phyloP scores from a whole-genome alignment of 305 asterid genomes.

The Plantago lanceolata region DNA sequence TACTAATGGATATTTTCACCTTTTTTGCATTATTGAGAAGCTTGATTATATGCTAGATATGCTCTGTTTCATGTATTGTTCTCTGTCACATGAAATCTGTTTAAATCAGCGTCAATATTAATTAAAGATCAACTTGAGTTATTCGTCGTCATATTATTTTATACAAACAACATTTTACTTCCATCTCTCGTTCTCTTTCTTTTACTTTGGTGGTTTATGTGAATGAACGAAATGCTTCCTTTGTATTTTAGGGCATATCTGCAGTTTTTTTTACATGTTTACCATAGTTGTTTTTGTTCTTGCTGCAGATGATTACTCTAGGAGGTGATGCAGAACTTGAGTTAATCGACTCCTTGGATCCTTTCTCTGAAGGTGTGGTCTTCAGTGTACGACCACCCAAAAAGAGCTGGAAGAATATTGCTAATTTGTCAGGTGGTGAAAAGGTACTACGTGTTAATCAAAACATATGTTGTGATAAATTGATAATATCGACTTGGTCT shows the following conservation, averaged over 20 bases:
- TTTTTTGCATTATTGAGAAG: constrained; percentile 1
- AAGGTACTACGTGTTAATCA: constrained; percentile 43
- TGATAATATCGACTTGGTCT: neutral
- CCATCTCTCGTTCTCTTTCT: neutral
- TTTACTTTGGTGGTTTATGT: neutral
- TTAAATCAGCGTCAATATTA: constrained; percentile 2
- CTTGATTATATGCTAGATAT: constrained; percentile 9
- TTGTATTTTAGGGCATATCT: neutral
- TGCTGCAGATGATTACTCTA: constrained; percentile 84
- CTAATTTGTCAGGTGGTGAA: constrained; percentile 97
- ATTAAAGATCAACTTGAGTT: neutral
- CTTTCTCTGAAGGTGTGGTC: constrained; percentile 96
- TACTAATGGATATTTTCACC: constrained; percentile 3
- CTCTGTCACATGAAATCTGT: neutral
- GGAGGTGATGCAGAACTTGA: constrained; percentile 99
- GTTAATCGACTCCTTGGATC: constrained; percentile 93
- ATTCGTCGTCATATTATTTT: neutral
- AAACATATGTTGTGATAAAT: no score
- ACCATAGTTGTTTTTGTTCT: constrained; percentile 9
- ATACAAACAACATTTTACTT: neutral
- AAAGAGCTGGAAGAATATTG: constrained; percentile 98
- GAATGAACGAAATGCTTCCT: no score
- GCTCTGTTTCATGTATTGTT: neutral
- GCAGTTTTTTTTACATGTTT: constrained; percentile 2
- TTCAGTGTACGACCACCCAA: constrained; percentile 97